phyloP scores from a whole-genome alignment of 2,329 filamentous ascomycete species.

The Ploettnerulaceae sp. region DNA sequence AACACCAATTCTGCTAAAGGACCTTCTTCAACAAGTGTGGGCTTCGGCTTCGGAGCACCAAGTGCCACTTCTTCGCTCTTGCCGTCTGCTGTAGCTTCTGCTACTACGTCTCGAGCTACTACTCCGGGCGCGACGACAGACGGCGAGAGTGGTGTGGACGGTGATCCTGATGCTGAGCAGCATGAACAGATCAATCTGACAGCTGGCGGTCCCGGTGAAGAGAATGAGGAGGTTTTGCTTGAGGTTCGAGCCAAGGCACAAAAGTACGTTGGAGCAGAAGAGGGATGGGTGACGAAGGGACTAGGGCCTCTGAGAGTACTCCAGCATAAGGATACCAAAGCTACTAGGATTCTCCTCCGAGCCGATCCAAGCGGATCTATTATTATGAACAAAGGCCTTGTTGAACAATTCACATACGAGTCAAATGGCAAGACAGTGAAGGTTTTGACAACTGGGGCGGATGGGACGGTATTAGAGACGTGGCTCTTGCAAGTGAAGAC shows the following conservation, averaged over 20 bases:
- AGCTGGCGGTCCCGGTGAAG: constrained; percentile 61
- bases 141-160: constrained; percentile 28
- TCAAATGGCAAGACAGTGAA: constrained; percentile 56
- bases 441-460: constrained; percentile 51
- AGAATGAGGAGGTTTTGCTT: constrained; percentile 65
- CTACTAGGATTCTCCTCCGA: constrained; percentile 64
- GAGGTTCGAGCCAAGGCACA: constrained; percentile 67
- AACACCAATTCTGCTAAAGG: constrained; percentile 12
- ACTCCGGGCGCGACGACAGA: constrained; percentile 32
- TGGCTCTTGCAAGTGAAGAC: constrained; percentile 70
- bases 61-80: constrained; percentile 29
- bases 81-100: constrained; percentile 29
- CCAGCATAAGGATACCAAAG: constrained; percentile 64
- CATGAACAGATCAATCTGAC: constrained; percentile 69
- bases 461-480: constrained; percentile 56
- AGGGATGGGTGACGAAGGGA: constrained; percentile 63
- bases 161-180: constrained; percentile 48
- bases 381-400: constrained; percentile 63
- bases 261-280: constrained; percentile 50
- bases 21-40: constrained; percentile 19
- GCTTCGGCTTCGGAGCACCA: constrained; percentile 28
- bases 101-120: constrained; percentile 32
- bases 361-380: constrained; percentile 72
- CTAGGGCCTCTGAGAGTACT: constrained; percentile 68
- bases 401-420: constrained; percentile 59